These are phyloP conservation scores for Miscanthus lutarioriparius DNA, from an alignment of 176 grass and related monocot species.

Conservation along the genomic window DNA sequence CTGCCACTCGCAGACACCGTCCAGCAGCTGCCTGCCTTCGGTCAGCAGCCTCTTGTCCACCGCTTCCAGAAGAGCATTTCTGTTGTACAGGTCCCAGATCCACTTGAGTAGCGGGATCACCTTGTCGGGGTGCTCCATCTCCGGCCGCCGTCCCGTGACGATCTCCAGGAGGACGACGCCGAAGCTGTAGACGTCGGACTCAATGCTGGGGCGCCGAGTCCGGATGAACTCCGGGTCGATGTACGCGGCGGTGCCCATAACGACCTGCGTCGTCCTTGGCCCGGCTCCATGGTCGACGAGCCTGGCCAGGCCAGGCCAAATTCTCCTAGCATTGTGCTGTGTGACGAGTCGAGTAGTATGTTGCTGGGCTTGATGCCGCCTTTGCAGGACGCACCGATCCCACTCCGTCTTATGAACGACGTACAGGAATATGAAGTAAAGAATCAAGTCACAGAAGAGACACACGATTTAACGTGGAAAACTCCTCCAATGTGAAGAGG, in stretches of 20 bases:
- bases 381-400: conserved; percentile 7
- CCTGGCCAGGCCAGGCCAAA: not conserved
- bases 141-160: not conserved
- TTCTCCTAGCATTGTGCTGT: not conserved
- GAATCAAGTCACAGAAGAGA: no score
- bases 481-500: no score
- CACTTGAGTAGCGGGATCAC: not conserved
- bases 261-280: not conserved
- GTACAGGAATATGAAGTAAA: no score
- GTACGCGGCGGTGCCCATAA: not conserved
- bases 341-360: not conserved
- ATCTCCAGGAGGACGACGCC: no score
- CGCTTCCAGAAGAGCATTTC: not conserved
- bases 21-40: not conserved
- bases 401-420: no score
- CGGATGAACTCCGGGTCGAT: not conserved
- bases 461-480: no score
- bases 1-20: not conserved
- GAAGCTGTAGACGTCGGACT: no score
- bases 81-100: conserved; percentile 45
- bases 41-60: conserved; percentile 31
- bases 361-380: conserved; percentile 22
- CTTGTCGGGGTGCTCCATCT: not conserved
- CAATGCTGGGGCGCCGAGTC: not conserved
- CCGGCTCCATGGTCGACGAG: not conserved